Conservation (phyloP, 75 land plant genomes). For the Cryptomeria japonica region DNA sequence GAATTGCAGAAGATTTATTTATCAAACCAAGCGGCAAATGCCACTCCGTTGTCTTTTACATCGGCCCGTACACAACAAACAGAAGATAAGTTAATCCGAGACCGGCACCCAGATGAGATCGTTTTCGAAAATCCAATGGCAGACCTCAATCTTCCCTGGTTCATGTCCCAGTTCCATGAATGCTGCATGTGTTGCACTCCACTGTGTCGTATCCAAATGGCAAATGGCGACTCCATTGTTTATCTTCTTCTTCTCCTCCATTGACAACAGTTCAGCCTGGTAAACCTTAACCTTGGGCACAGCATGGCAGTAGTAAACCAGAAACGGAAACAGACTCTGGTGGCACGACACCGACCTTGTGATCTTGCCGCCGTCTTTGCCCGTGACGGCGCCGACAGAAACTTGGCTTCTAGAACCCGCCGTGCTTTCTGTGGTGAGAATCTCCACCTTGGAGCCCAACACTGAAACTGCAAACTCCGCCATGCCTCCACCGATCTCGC, state of each 20-base stretch:
- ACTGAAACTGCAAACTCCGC: conserved; percentile 25
- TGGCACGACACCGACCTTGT: conserved; percentile 22
- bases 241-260: conserved; percentile 36
- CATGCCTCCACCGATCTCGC: conserved; percentile 21
- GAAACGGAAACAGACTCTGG: conserved; percentile 24
- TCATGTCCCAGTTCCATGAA: conserved; percentile 50
- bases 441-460: conserved; percentile 13
- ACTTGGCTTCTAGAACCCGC: neutral
- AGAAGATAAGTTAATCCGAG: neutral
- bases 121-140: conserved; percentile 77
- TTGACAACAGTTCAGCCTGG: conserved; percentile 42
- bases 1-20: no score
- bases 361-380: conserved; percentile 2
- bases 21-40: no score
- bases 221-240: conserved; percentile 73
- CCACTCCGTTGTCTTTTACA: no score
- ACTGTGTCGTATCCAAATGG: conserved; percentile 71
- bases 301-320: conserved; percentile 28
- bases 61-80: no score
- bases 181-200: conserved; percentile 60
- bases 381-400: neutral
- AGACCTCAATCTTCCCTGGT: conserved; percentile 76
- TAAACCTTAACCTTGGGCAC: conserved; percentile 35
- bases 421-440: conserved; percentile 15
- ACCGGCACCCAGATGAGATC: conserved; percentile 64